phyloP scores from a whole-genome alignment of 1,139 yeast species.

The Kodamaea fungicola region DNA sequence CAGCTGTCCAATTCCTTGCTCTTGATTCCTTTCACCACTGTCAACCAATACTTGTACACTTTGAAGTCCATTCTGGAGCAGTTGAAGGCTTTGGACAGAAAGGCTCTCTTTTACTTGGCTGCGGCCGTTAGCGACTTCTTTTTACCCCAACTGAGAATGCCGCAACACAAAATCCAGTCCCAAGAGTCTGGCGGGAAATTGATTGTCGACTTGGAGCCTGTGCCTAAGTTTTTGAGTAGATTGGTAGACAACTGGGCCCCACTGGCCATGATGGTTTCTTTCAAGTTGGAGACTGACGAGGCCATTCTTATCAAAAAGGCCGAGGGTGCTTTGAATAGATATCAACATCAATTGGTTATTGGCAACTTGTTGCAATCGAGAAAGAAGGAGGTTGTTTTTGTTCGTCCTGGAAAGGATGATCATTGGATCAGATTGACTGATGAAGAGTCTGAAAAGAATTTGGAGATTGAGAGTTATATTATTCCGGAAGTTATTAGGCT shows the following conservation, averaged over 20 bases:
- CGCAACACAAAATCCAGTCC: conserved; percentile 93
- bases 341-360: conserved; percentile 90
- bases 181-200: conserved; percentile 69
- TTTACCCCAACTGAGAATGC: conserved; percentile 77
- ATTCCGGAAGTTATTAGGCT: conserved; percentile 67
- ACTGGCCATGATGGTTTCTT: conserved; percentile 88
- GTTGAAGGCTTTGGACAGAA: conserved; percentile 49
- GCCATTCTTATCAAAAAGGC: conserved; percentile 72
- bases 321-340: conserved; percentile 70
- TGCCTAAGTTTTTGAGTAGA: conserved; percentile 86
- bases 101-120: conserved; percentile 80
- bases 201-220: conserved; percentile 86
- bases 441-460: conserved; percentile 32
- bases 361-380: conserved; percentile 91
- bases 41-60: conserved; percentile 87
- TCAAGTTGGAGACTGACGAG: conserved; percentile 88
- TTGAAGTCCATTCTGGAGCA: conserved; percentile 63
- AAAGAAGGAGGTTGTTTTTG: conserved; percentile 84
- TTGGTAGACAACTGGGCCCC: conserved; percentile 95
- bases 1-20: conserved; percentile 58
- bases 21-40: conserved; percentile 87
- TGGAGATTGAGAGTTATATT: conserved; percentile 72
- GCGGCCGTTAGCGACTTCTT: conserved; percentile 98
- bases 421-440: conserved; percentile 52
- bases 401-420: conserved; percentile 45